phyloP scores from a whole-genome alignment of 2,329 filamentous ascomycete genomes.

The Pestalotiopsis sp. region DNA sequence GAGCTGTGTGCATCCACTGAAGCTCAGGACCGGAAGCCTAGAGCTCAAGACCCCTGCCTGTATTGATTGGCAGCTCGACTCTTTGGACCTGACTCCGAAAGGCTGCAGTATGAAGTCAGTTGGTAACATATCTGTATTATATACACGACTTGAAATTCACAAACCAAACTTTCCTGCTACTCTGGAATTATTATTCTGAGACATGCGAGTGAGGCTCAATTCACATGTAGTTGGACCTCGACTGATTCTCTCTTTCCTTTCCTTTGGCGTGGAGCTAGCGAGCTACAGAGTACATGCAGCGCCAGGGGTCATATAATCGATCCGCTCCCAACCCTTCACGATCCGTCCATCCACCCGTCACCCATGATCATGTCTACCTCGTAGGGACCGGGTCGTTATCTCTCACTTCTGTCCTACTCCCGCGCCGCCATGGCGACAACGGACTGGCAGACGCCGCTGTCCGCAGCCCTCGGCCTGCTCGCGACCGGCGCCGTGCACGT shows the following conservation, averaged over 20 bases:
- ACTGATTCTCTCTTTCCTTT: too few relatives aligned
- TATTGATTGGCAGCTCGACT: not conserved
- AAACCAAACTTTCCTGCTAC: too few relatives aligned
- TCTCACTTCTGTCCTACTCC: not conserved
- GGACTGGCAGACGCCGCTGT: constrained; percentile 7
- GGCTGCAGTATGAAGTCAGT: not conserved
- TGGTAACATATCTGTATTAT: too few relatives aligned
- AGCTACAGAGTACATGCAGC: too few relatives aligned
- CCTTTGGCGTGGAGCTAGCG: too few relatives aligned
- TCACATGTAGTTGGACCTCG: too few relatives aligned
- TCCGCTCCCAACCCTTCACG: too few relatives aligned
- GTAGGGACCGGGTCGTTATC: not conserved
- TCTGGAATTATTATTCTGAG: too few relatives aligned
- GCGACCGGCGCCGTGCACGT: not conserved
- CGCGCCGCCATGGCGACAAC: not conserved
- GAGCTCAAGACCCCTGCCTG: not conserved
- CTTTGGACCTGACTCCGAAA: not conserved
- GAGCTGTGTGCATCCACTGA: not conserved
- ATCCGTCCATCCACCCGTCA: not conserved
- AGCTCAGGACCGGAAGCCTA: not conserved
- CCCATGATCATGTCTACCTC: not conserved
- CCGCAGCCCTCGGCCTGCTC: not conserved
- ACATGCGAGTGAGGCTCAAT: too few relatives aligned
- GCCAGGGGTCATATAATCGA: too few relatives aligned
- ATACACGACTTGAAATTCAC: too few relatives aligned